Percentiles rank a stretch among this genome's conserved stretches.
phyloP scores from a whole-genome alignment of 108 stramenopile genomes.

The Nitzschia sp. region DNA sequence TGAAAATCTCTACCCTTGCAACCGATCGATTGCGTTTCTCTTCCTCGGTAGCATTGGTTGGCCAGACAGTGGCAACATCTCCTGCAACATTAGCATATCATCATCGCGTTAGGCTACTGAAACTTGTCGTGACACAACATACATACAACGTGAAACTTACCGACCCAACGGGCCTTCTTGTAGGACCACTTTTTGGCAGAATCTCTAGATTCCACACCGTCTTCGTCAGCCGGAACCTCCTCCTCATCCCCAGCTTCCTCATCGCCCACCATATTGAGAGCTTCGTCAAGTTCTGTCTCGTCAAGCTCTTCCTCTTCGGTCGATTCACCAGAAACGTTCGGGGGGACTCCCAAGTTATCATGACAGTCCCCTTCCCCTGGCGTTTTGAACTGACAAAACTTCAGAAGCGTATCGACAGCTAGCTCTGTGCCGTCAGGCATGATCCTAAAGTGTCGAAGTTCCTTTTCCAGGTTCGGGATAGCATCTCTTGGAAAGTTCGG shows the following conservation, averaged over 20 bases:
- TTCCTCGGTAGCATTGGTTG: constrained; percentile 63
- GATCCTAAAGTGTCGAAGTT: constrained; percentile 82
- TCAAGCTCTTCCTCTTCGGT: constrained; percentile 37
- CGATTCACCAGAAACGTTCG: constrained; percentile 19
- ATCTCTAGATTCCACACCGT: constrained; percentile 7
- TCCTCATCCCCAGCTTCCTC: constrained; percentile 13
- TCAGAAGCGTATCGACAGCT: constrained; percentile 69
- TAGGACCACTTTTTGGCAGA: constrained; percentile 24
- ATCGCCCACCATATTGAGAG: constrained; percentile 17
- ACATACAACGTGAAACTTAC: constrained; percentile 19
- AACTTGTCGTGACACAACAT: not conserved
- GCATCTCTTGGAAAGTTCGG: constrained; percentile 72
- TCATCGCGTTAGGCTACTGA: too few species aligned
- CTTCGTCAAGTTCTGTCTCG: constrained; percentile 23
- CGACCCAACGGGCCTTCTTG: constrained; percentile 36
- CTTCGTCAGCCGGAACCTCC: not conserved
- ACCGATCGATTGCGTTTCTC: constrained; percentile 54
- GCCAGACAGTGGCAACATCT: constrained; percentile 77
- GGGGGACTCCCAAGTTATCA: constrained; percentile 64
- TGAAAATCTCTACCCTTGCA: constrained; percentile 76
- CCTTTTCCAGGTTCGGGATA: constrained; percentile 87
- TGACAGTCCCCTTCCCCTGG: constrained; percentile 46
- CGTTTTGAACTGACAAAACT: constrained; percentile 78
- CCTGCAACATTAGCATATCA: constrained; percentile 25
- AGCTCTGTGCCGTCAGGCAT: constrained; percentile 82